Percentiles rank a stretch among this genome's conserved stretches.
These are phyloP conservation scores for Calcarisporium arbuscula DNA, from an alignment of 2,329 filamentous ascomycete genomes.

Conservation along the genomic window DNA sequence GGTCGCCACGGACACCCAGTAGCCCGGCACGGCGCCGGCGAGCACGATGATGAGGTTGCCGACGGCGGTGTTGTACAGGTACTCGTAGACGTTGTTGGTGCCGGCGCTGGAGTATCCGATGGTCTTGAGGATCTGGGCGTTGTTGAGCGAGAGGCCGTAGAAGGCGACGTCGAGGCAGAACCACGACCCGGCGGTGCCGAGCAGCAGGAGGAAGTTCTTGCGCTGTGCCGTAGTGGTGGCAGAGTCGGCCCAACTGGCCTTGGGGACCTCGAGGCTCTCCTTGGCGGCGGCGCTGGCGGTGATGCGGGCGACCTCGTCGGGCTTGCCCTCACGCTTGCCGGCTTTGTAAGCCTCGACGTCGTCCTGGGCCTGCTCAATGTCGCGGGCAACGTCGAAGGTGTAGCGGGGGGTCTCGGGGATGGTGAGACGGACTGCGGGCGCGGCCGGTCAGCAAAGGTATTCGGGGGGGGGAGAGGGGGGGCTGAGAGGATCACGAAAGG, in stretches of 20 bases:
- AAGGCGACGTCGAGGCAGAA: slow-evolving; percentile 62
- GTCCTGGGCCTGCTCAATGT: slow-evolving; percentile 65
- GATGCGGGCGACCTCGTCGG: slow-evolving; percentile 62
- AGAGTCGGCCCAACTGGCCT: slow-evolving; percentile 70
- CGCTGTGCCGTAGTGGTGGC: slow-evolving; percentile 60
- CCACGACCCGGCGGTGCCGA: slow-evolving; percentile 81
- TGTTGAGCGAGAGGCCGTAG: slow-evolving; percentile 69
- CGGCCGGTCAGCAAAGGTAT: slow-evolving; percentile 1
- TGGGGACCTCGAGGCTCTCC: slow-evolving; percentile 54
- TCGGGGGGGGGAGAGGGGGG: too few species aligned
- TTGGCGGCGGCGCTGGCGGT: slow-evolving; percentile 47
- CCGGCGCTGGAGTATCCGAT: slow-evolving; percentile 59
- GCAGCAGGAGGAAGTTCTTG: slow-evolving; percentile 65
- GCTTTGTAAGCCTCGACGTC: slow-evolving; percentile 71
- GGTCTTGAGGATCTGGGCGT: slow-evolving; percentile 61
- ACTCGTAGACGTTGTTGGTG: slow-evolving; percentile 55
- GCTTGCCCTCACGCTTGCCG: slow-evolving; percentile 54
- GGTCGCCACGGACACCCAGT: slow-evolving; percentile 72
- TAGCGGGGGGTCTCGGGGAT: slow-evolving; percentile 86
- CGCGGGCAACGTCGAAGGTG: slow-evolving; percentile 73
- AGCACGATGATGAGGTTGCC: slow-evolving; percentile 75
- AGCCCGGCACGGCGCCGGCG: slow-evolving; percentile 73
- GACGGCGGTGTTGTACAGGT: slow-evolving; percentile 66
- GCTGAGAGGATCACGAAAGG: too few species aligned
- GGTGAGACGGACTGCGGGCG: slow-evolving; percentile 56